phyloP scores from a whole-genome alignment of 2,329 filamentous ascomycete species.

The Sporothrix schenckii region DNA sequence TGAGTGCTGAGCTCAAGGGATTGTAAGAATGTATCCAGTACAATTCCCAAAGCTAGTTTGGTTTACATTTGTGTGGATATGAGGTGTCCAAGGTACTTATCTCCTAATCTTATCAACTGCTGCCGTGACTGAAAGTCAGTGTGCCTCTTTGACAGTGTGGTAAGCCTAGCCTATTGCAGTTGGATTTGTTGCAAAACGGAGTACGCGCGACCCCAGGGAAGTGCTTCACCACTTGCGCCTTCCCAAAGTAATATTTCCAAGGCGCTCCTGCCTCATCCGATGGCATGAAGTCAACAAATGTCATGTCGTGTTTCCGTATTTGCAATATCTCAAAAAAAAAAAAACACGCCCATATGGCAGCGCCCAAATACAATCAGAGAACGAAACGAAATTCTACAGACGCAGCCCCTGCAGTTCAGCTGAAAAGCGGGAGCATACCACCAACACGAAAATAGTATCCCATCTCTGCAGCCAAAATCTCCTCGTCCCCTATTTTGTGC shows the following conservation, averaged over 20 bases:
- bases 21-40: background rate
- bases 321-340: background rate
- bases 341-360: background rate
- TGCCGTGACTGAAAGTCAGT: background rate
- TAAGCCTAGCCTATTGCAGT: background rate
- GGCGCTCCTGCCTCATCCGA: background rate
- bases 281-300: background rate
- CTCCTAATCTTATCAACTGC: constrained; percentile 4
- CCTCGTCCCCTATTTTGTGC: background rate
- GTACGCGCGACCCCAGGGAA: background rate
- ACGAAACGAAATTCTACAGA: background rate
- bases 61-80: no score
- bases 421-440: background rate
- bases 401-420: constrained; percentile 1
- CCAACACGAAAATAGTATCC: background rate
- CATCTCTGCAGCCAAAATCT: background rate
- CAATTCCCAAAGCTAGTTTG: background rate
- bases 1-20: background rate
- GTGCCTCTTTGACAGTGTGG: background rate
- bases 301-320: background rate
- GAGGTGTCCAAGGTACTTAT: background rate
- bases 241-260: background rate
- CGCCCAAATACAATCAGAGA: background rate
- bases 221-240: constrained; percentile 12
- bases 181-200: no score